phyloP scores from a whole-genome alignment of 1,139 yeast species.

The Pichia sp. region DNA sequence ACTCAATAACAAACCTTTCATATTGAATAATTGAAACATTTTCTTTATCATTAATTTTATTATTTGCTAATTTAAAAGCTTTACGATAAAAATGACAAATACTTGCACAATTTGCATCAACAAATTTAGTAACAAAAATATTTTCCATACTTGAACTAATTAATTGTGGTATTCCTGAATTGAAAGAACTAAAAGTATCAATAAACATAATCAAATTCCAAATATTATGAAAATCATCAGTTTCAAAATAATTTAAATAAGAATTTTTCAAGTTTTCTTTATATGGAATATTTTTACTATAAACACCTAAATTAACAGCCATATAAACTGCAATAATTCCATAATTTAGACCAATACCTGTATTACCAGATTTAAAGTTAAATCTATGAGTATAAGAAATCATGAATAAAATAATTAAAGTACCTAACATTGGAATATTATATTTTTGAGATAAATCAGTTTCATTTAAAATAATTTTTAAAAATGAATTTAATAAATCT shows the following conservation, averaged over 20 bases:
- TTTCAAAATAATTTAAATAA: conserved; percentile 12
- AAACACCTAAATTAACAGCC: conserved; percentile 24
- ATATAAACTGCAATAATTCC: conserved; percentile 20
- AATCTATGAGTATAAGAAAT: conserved; percentile 18
- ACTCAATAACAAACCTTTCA: conserved; percentile 19
- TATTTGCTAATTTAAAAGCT: conserved; percentile 15
- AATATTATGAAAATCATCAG: conserved; percentile 18
- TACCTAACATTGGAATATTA: conserved; percentile 21
- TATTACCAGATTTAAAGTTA: conserved; percentile 20
- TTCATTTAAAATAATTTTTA: conserved; percentile 18
- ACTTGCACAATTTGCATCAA: conserved; percentile 11
- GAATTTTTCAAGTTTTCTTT: not conserved
- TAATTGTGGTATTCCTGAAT: conserved; percentile 22
- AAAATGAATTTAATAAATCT: conserved; percentile 20
- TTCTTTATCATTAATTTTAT: not conserved
- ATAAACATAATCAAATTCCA: conserved; percentile 19
- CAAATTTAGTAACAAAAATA: conserved; percentile 4
- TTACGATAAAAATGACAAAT: conserved; percentile 15
- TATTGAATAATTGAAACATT: conserved; percentile 13
- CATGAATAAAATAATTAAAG: conserved; percentile 19
- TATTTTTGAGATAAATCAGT: conserved; percentile 15
- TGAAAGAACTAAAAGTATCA: conserved; percentile 22
- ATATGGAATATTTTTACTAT: conserved; percentile 8
- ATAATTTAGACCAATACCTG: conserved; percentile 17
- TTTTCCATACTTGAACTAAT: conserved; percentile 11